A percentile compares a stretch with the other conserved stretches of the same genome.
Conservation (phyloP, 371 early-diverging fungal species). For the Mortierella sp. region DNA sequence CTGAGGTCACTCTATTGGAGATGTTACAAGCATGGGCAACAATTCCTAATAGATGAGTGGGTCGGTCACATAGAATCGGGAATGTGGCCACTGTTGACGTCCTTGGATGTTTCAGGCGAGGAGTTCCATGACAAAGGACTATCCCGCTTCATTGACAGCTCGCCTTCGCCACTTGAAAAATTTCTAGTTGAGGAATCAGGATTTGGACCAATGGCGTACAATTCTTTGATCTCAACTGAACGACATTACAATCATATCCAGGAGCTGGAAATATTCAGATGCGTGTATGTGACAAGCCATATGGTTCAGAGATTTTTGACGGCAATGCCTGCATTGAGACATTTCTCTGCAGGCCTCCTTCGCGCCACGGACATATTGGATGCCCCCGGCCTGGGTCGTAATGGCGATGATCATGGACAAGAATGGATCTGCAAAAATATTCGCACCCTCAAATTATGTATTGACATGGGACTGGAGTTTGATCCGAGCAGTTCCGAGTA, state of each 20-base stretch:
- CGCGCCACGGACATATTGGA: not conserved
- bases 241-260: conserved; percentile 3
- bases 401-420: not conserved
- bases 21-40: not conserved
- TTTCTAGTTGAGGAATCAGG: not conserved
- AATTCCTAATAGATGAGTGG: not conserved
- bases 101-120: not conserved
- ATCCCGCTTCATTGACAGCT: not conserved
- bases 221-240: not conserved
- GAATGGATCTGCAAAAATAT: not conserved
- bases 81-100: not conserved
- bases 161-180: not conserved
- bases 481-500: not conserved
- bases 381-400: not conserved
- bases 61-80: not conserved
- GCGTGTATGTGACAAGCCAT: not conserved
- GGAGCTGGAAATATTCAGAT: not conserved
- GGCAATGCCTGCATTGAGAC: not conserved
- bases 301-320: not conserved
- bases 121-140: not conserved
- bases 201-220: not conserved
- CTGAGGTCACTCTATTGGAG: not conserved
- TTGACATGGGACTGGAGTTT: not conserved
- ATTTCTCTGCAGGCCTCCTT: not conserved
- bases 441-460: not conserved